These are phyloP conservation scores for Rosa rugosa DNA, from an alignment of 306 rosid genomes.

Conservation along the genomic window DNA sequence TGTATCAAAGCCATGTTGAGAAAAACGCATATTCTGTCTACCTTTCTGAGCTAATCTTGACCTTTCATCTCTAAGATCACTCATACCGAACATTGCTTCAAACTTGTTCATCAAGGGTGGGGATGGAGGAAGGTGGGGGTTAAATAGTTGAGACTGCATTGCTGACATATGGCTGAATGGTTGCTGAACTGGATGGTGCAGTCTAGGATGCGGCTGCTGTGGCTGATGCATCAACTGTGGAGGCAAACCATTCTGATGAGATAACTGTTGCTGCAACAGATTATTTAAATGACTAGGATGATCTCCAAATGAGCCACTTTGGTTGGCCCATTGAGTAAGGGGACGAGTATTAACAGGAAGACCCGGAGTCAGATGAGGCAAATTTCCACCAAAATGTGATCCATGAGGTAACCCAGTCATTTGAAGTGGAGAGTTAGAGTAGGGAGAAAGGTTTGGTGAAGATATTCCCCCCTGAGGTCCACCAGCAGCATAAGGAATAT, in stretches of 20 bases:
- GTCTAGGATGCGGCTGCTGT: slow-evolving; percentile 54
- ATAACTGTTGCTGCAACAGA: slow-evolving; percentile 55
- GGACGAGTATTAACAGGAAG: slow-evolving; percentile 43
- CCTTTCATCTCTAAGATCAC: slow-evolving; percentile 80
- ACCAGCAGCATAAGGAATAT: slow-evolving; percentile 49
- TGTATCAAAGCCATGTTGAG: slow-evolving; percentile 65
- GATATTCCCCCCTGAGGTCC: slow-evolving; percentile 51
- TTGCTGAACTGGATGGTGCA: slow-evolving; percentile 54
- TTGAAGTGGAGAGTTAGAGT: slow-evolving; percentile 47
- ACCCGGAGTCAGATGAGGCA: slow-evolving; percentile 45
- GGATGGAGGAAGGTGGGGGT: slow-evolving; percentile 57
- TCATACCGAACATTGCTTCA: slow-evolving; percentile 76
- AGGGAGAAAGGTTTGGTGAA: slow-evolving; percentile 47
- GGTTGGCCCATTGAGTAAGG: slow-evolving; percentile 54
- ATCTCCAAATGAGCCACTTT: slow-evolving; percentile 52
- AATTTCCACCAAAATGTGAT: slow-evolving; percentile 52
- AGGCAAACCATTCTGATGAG: slow-evolving; percentile 57
- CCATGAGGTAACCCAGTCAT: slow-evolving; percentile 51
- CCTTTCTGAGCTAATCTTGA: slow-evolving; percentile 56
- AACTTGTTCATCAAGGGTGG: slow-evolving; percentile 62
- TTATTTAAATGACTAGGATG: slow-evolving; percentile 41
- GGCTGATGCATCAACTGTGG: slow-evolving; percentile 54
- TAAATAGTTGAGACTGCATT: slow-evolving; percentile 50
- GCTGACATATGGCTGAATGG: slow-evolving; percentile 49
- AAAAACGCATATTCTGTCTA: slow-evolving; percentile 55